phyloP scores from a whole-genome alignment of 306 rosid genomes.

The Lathyrus oleraceus region DNA sequence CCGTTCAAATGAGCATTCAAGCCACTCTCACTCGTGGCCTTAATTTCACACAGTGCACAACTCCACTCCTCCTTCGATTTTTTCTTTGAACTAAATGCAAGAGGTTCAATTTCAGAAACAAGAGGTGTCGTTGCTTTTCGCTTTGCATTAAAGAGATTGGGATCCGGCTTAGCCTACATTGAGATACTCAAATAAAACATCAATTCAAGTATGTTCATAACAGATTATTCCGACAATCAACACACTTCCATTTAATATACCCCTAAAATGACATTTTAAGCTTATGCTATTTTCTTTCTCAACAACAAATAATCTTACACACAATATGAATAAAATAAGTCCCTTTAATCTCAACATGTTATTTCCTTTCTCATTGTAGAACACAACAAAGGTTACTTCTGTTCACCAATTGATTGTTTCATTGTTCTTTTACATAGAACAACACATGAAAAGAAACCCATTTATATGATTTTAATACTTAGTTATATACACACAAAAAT shows the following conservation, averaged over 20 bases:
- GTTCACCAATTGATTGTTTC: not conserved
- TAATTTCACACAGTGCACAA: constrained; percentile 59
- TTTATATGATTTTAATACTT: not conserved
- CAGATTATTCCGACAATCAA: too few species aligned
- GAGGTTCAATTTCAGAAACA: constrained; percentile 7
- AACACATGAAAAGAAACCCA: not conserved
- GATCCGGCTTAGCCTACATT: constrained; percentile 64
- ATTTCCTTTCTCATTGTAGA: too few species aligned
- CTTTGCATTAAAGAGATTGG: constrained; percentile 38
- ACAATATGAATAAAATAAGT: too few species aligned
- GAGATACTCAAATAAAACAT: constrained; percentile 35
- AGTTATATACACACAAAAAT: not conserved
- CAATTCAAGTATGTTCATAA: not conserved
- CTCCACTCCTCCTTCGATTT: constrained; percentile 59
- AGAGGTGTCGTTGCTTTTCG: constrained; percentile 42
- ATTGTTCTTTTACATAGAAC: not conserved
- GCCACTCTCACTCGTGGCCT: constrained; percentile 34
- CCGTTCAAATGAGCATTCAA: constrained; percentile 59
- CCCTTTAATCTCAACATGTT: too few species aligned
- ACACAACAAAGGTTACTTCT: too few species aligned
- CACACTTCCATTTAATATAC: too few species aligned
- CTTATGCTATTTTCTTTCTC: too few species aligned
- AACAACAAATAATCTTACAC: too few species aligned
- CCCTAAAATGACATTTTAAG: too few species aligned
- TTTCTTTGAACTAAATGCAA: constrained; percentile 39